phyloP scores from a whole-genome alignment of 1,284 basidiomycete genomes.

The Melampsora abietis-canadensis region DNA sequence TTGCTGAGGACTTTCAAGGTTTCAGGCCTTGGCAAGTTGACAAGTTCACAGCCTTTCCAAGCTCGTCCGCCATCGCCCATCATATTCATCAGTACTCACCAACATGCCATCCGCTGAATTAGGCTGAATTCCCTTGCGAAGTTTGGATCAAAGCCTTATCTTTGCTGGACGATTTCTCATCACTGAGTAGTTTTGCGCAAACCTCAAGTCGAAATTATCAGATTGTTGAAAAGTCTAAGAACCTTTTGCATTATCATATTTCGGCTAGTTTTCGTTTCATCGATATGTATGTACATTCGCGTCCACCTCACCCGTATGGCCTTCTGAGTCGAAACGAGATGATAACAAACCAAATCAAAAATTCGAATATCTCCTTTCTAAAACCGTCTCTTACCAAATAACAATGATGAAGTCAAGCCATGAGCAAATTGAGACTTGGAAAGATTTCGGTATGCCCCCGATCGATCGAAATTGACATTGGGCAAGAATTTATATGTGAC shows the following conservation, averaged over 20 bases:
- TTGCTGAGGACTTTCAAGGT: no score
- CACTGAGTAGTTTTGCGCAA: neutral
- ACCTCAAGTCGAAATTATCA: neutral
- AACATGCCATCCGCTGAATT: conserved; percentile 2
- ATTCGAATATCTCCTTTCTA: neutral
- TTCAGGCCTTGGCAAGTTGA: no score
- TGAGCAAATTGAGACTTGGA: neutral
- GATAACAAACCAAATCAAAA: neutral
- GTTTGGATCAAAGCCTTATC: neutral
- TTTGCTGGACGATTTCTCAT: neutral
- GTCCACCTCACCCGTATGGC: neutral
- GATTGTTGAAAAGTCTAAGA: neutral
- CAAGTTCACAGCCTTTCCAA: no score
- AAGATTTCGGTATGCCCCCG: neutral
- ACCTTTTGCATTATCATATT: neutral
- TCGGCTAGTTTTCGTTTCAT: neutral
- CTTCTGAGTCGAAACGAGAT: neutral
- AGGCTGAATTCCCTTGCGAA: neutral
- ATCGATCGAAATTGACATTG: neutral
- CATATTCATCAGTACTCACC: no score
- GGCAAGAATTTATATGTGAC: neutral
- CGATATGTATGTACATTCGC: neutral
- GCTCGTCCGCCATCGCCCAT: no score
- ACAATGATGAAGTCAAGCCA: neutral
- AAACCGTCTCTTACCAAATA: neutral